Percentiles rank a stretch among this genome's conserved stretches.
These are phyloP conservation scores for Clausena lansium DNA, from an alignment of 345 rosid species.

Conservation along the genomic window DNA sequence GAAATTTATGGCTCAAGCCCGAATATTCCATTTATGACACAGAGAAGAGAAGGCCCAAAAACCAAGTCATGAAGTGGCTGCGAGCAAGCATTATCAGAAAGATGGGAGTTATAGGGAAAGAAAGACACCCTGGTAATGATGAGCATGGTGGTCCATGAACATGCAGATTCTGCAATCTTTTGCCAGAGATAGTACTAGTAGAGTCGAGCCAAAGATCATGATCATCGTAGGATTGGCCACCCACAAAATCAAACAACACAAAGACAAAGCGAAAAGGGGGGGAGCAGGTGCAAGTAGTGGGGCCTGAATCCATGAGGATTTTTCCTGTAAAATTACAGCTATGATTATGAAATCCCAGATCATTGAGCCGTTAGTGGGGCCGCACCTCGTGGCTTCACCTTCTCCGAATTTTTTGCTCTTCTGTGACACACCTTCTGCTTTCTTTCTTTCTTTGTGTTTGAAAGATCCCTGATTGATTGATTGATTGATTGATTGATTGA, in stretches of 20 bases:
- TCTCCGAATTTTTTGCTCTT: not conserved
- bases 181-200: not conserved
- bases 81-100: not conserved
- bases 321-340: not conserved
- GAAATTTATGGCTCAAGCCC: not conserved
- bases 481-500: constrained; percentile 1
- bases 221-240: not conserved
- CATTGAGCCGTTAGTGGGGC: constrained; percentile 26
- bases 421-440: too few relatives aligned
- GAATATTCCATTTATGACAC: not conserved
- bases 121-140: not conserved
- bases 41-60: not conserved
- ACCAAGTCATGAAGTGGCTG: not conserved
- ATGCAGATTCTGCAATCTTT: not conserved
- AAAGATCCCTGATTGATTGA: constrained; percentile 3
- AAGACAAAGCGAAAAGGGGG: not conserved
- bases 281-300: not conserved
- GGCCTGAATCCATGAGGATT: not conserved
- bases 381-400: constrained; percentile 3
- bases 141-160: not conserved
- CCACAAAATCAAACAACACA: not conserved
- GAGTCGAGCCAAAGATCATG: not conserved
- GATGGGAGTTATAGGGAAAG: not conserved
- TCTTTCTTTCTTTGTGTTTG: not conserved
- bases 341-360: constrained; percentile 7